Conservation (phyloP, 768 basidiomycete genomes). For the Lactarius tabidus region DNA sequence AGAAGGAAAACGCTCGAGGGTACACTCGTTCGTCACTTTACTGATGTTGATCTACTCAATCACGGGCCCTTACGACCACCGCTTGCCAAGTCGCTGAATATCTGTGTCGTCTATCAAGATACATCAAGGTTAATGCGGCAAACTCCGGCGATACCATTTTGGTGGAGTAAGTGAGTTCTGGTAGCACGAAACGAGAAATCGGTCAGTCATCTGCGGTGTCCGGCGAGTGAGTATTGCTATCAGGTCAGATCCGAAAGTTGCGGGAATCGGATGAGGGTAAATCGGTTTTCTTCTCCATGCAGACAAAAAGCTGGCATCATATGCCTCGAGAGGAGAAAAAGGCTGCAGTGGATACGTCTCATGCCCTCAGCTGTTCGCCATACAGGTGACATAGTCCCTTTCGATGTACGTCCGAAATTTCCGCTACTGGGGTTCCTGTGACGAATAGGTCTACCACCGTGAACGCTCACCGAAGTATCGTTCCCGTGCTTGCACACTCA, state of each 20-base stretch:
- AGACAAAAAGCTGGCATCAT: neutral
- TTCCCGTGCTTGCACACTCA: slow-evolving; percentile 61
- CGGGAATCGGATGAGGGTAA: neutral
- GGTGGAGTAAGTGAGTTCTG: neutral
- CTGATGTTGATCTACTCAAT: neutral
- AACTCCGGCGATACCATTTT: neutral
- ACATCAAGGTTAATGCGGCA: neutral
- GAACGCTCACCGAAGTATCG: slow-evolving; percentile 52
- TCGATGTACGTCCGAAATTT: neutral
- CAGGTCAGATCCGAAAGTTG: neutral
- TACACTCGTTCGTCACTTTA: neutral
- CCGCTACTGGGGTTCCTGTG: neutral
- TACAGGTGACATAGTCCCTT: neutral
- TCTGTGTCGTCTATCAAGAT: neutral
- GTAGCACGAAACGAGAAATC: neutral
- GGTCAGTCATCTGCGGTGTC: neutral
- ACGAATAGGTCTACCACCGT: slow-evolving; percentile 29
- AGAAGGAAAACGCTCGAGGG: neutral
- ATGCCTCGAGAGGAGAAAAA: neutral
- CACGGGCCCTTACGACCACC: neutral
- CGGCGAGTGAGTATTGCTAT: neutral
- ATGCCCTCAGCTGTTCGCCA: neutral
- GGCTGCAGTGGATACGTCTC: neutral
- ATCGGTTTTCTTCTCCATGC: neutral
- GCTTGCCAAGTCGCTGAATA: neutral